Base-by-base conservation (phyloP, 2,329 filamentous ascomycete species). In the Pestalotiopsis sp. region DNA sequence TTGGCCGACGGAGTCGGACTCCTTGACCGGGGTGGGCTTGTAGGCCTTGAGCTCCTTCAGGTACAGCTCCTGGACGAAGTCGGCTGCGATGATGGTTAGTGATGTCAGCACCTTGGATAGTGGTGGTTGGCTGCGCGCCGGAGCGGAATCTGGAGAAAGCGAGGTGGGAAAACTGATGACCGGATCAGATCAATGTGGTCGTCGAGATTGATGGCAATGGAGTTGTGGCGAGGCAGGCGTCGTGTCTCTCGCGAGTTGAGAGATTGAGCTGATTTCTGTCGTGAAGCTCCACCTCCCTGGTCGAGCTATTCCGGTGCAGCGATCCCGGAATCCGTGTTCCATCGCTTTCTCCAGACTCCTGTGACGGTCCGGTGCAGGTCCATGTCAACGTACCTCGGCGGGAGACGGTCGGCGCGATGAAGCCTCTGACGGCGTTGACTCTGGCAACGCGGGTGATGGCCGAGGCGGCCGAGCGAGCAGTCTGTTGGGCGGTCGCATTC, bases 31-130 rank as follows among this genome's bases (percentile, higher is more conserved):
- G 68, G 93, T 86, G 73, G 91, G 86, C 90, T 98, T 98, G 92
- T 97, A 98, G 84, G 90, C 90, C 86, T 95, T 96, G 80, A 99
- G 91, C 85, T 98, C 95, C 83, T 92, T 92, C 77, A 99, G 91
- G 89, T 99, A 99, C 80, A 99, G 90, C 82, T 98, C 95, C 85
- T 98, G 96, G 77, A 99, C 93, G 78, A 97, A 90, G 83, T 99
- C 96, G 90, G 93, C 96, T 98, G 80, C 73, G 65, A 31, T 58
- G 20, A 17, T 38, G 38, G 59, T 61, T 61, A 61, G 59, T 40
- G 17, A 52, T 52, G 45, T 52, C 45, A 52, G 45, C 17, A n/a
- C 6, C 66, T 64, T 57, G 64, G 58, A 45, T 58, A 63, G 14
- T 13, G 31, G 20, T 63, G 17, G 17, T 3, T 20, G 60, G 36